Conservation (phyloP, 331 rosid genomes). For the Rosa hybrid region DNA sequence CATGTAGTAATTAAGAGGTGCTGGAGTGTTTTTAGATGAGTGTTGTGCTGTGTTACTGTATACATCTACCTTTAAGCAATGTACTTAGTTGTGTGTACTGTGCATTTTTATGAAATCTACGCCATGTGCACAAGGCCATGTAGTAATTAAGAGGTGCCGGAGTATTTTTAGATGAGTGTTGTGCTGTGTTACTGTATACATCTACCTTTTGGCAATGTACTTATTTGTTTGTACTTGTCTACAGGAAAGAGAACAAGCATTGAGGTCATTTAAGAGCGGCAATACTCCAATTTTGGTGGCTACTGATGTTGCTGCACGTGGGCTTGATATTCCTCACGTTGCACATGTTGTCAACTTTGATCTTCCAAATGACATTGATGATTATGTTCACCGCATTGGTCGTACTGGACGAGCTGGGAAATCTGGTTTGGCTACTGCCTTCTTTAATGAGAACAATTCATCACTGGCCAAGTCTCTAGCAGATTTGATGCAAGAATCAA, state of each 20-base stretch:
- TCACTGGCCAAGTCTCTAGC: slow-evolving; percentile 70
- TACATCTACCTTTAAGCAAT: neutral
- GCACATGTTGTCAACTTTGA: slow-evolving; percentile 90
- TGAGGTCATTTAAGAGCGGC: slow-evolving; percentile 82
- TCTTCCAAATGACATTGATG: slow-evolving; percentile 90
- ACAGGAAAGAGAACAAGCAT: slow-evolving; percentile 84
- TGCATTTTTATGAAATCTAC: neutral
- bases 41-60: neutral
- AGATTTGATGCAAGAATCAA: slow-evolving; percentile 83
- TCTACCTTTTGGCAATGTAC: slow-evolving; percentile 4
- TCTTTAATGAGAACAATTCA: slow-evolving; percentile 74
- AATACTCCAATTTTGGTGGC: slow-evolving; percentile 88
- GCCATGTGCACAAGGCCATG: neutral
- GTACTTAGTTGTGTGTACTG: neutral
- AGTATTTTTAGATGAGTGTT: neutral
- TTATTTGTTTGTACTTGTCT: slow-evolving; percentile 17
- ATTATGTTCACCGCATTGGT: slow-evolving; percentile 90
- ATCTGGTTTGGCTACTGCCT: slow-evolving; percentile 82
- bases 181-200: neutral
- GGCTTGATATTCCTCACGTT: slow-evolving; percentile 88
- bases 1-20: neutral
- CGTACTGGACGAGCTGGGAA: slow-evolving; percentile 90
- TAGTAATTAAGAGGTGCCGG: neutral
- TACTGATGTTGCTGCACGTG: slow-evolving; percentile 92
- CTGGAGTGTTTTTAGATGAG: neutral